phyloP scores from a whole-genome alignment of 1,284 basidiomycete species.

The Singerocomus inundabilis region DNA sequence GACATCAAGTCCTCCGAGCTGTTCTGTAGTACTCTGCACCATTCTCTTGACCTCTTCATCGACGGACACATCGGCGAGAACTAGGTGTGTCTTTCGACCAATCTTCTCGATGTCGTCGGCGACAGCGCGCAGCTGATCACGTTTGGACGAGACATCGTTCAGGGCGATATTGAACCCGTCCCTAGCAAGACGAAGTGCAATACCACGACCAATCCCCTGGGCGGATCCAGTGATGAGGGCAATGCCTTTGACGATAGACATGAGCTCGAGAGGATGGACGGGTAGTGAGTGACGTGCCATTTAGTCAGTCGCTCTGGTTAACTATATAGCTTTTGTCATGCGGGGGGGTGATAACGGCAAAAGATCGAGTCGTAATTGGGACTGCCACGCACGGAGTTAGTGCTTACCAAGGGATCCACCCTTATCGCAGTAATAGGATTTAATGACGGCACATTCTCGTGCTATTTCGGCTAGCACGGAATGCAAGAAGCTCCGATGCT shows the following conservation, averaged over 20 bases:
- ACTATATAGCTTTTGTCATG: too few relatives aligned
- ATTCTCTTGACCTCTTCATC: slow-evolving; percentile 11
- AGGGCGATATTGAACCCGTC: slow-evolving; percentile 12
- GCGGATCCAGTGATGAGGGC: slow-evolving; percentile 10
- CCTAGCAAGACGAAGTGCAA: slow-evolving; percentile 8
- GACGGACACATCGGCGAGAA: slow-evolving; percentile 5
- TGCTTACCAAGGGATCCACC: too few relatives aligned
- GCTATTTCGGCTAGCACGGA: too few relatives aligned
- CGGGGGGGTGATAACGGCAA: neutral
- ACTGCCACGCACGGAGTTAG: too few relatives aligned
- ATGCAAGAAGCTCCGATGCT: too few relatives aligned
- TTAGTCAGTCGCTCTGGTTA: too few relatives aligned
- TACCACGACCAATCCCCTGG: slow-evolving; percentile 7
- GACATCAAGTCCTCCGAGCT: slow-evolving; percentile 14
- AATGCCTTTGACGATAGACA: neutral
- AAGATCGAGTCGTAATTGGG: too few relatives aligned
- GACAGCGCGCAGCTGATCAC: slow-evolving; percentile 2
- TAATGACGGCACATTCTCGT: too few relatives aligned
- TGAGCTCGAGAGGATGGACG: neutral
- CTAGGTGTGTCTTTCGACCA: slow-evolving; percentile 4
- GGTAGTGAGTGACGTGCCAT: neutral
- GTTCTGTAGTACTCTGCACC: neutral
- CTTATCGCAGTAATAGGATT: too few relatives aligned
- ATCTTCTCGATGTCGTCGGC: slow-evolving; percentile 3
- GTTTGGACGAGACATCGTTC: slow-evolving; percentile 8